Conservation (phyloP, 805 yeast species). For the Cyberlindnera petersonii region DNA sequence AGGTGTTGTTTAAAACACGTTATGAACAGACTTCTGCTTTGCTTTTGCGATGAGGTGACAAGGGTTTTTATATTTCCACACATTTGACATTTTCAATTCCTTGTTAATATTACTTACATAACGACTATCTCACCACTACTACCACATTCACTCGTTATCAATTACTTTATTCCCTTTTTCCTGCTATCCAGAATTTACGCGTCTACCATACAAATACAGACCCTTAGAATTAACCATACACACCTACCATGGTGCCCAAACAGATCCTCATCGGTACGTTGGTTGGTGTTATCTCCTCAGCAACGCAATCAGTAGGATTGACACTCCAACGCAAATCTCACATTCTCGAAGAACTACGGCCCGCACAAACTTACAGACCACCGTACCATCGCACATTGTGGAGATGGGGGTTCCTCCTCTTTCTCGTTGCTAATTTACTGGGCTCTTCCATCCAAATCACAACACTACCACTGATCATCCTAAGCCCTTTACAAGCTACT, state of each 20-base stretch:
- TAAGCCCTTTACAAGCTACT: constrained; percentile 80
- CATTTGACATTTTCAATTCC: no score
- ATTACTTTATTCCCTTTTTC: no score
- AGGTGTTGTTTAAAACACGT: no score
- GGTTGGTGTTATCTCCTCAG: constrained; percentile 72
- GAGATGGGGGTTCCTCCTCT: constrained; percentile 69
- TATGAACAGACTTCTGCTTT: no score
- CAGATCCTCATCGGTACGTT: constrained; percentile 53
- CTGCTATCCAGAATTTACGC: no score
- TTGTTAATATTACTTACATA: no score
- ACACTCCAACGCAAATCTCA: constrained; percentile 81
- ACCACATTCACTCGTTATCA: no score
- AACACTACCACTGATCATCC: constrained; percentile 72
- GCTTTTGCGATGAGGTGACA: no score
- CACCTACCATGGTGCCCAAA: constrained; percentile 2
- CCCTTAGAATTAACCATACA: no score
- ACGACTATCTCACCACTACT: no score
- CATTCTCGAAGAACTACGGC: constrained; percentile 38
- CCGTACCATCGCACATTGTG: constrained; percentile 54
- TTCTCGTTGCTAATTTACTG: constrained; percentile 67
- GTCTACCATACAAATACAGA: no score
- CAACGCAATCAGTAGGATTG: constrained; percentile 76
- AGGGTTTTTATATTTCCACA: no score
- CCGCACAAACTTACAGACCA: constrained; percentile 27
- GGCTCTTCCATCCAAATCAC: constrained; percentile 84